Evolutionary conservation across 495 filamentous ascomycete genomes (phyloP).

Genomic region (Hypomontagnella monticulosa): DNA sequence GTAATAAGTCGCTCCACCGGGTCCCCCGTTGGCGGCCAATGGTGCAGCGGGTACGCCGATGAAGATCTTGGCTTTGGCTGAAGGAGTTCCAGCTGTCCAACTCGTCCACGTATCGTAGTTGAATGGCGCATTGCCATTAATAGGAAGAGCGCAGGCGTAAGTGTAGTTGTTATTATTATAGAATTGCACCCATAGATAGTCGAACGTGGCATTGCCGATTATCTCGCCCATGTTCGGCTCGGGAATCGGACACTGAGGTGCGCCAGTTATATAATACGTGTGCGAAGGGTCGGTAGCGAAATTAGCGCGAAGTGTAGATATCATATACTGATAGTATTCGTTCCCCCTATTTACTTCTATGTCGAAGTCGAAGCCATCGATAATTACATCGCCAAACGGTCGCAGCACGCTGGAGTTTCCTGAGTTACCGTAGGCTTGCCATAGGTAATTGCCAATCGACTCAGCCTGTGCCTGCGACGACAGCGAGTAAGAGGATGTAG

Average conservation of each 20-base stretch:
- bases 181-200: slow-evolving; percentile 61
- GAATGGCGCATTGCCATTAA: slow-evolving; percentile 47
- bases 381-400: slow-evolving; percentile 59
- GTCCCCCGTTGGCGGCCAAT: slow-evolving; percentile 52
- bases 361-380: slow-evolving; percentile 71
- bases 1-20: slow-evolving; percentile 56
- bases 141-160: slow-evolving; percentile 44
- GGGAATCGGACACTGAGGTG: slow-evolving; percentile 65
- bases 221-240: slow-evolving; percentile 63
- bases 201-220: slow-evolving; percentile 58
- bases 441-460: slow-evolving; percentile 59
- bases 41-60: slow-evolving; percentile 58
- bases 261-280: slow-evolving; percentile 65
- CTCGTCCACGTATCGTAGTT: slow-evolving; percentile 59
- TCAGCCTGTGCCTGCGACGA: slow-evolving; percentile 53
- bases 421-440: slow-evolving; percentile 63
- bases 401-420: slow-evolving; percentile 45
- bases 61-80: slow-evolving; percentile 57
- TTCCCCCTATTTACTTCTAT: slow-evolving; percentile 55
- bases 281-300: slow-evolving; percentile 56
- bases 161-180: slow-evolving; percentile 54
- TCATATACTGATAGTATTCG: slow-evolving; percentile 57
- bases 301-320: slow-evolving; percentile 56
- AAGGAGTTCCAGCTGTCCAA: slow-evolving; percentile 52
- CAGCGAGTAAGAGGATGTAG: slow-evolving; percentile 52